A percentile compares a stretch with the other conserved stretches of the same genome.
Conservation (phyloP, 345 rosid species). For the Cardamine chenopodiifolia region DNA sequence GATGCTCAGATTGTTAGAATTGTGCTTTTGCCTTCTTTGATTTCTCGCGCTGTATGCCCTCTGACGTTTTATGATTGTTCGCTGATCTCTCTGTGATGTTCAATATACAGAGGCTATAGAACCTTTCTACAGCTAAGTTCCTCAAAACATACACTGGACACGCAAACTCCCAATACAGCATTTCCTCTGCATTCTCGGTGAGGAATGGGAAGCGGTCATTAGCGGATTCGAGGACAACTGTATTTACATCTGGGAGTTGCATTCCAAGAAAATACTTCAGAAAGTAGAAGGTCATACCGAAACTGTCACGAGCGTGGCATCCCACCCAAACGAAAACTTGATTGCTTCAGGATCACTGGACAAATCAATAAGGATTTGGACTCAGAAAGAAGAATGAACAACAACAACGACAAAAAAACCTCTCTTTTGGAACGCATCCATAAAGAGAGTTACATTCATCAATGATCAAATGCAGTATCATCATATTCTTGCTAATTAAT, state of each 20-base stretch:
- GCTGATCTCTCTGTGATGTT: background rate
- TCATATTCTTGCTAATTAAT: background rate
- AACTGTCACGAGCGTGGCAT: slow-evolving; percentile 73
- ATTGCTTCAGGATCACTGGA: slow-evolving; percentile 88
- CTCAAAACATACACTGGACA: slow-evolving; percentile 84
- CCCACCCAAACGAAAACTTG: slow-evolving; percentile 73
- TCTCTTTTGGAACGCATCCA: background rate
- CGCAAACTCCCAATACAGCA: slow-evolving; percentile 63
- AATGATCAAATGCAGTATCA: background rate
- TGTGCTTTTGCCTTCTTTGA: background rate
- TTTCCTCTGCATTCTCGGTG: slow-evolving; percentile 72
- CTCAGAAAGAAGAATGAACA: slow-evolving; percentile 56
- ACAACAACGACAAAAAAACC: background rate
- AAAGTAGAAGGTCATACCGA: slow-evolving; percentile 90
- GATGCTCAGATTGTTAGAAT: background rate
- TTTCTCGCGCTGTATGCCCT: background rate
- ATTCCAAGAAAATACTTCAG: slow-evolving; percentile 71
- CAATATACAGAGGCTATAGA: slow-evolving; percentile 74
- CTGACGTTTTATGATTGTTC: background rate
- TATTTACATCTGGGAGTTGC: slow-evolving; percentile 89
- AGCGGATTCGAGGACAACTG: slow-evolving; percentile 87
- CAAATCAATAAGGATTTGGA: slow-evolving; percentile 78
- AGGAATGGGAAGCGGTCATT: slow-evolving; percentile 73
- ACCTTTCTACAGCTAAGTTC: slow-evolving; percentile 69
- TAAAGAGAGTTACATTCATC: background rate